Base-by-base conservation (phyloP, 345 rosid genomes). In the Eucalyptus erythrocorys region DNA sequence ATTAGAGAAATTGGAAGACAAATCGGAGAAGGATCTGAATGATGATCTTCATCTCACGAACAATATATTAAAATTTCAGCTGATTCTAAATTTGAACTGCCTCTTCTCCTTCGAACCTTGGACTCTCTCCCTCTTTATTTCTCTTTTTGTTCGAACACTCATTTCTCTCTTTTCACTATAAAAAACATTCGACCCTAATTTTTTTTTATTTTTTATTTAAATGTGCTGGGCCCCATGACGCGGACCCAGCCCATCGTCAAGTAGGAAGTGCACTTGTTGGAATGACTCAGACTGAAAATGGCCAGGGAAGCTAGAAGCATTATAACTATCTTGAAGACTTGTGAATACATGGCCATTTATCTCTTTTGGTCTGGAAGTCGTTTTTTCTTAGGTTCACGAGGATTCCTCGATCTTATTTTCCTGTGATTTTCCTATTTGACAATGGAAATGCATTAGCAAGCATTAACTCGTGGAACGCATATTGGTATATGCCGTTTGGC, bases 161-260 rank as follows among this genome's bases (percentile, higher is more conserved):
- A 24, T 57, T 57, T 57, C 3, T 26, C n/a, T 57, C 64, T 26
- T 10, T 57, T 1, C n/a, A 57, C 64, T 57, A 11, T 57, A 24
- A 57, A 22, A 26, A 26, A 26, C 14, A 11, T 57, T 24, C 64
- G 3, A 24, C 27, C 30, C 6, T 51, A 16, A 51, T 21, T 26
- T 3, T 24, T 24, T 4, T 57, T 5, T n/a, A n/a, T 57, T 5
- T 9, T 11, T 24, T 10, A 2, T 57, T 24, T 57, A 24, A 0
- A 57, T 57, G 14, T 57, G 13, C 64, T 57, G n/a, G 30, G 64
- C 30, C 64, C 37, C 71, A 14, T 64, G 32, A n/a, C 19, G 37
- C 37, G 37, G 37, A 57, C 64, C 64, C 64, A 57, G 64, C 30
- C 30, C n/a, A 24, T 57, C 64, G 1, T 53, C 10, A 53, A 53